phyloP scores from a whole-genome alignment of 2,329 filamentous ascomycete species.

The Phymatotrichopsis omnivora region DNA sequence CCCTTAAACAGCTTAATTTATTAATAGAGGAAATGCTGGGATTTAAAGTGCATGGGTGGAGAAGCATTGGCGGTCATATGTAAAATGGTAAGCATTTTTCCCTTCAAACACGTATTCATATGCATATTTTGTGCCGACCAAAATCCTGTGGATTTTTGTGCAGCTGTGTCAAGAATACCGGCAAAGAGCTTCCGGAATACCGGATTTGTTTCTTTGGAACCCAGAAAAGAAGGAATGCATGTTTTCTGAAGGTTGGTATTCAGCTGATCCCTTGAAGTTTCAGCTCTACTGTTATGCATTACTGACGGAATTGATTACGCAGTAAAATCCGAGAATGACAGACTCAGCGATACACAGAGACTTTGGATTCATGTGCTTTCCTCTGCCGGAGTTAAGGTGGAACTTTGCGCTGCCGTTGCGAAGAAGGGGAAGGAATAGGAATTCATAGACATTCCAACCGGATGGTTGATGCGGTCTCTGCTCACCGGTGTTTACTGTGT shows the following conservation, averaged over 20 bases:
- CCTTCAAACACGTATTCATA: neutral
- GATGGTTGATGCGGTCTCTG: too few relatives aligned
- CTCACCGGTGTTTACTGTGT: too few relatives aligned
- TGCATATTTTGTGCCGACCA: neutral
- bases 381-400: conserved; percentile 73
- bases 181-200: conserved; percentile 74
- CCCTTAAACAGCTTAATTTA: too few relatives aligned
- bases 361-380: conserved; percentile 94
- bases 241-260: conserved; percentile 27
- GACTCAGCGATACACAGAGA: conserved; percentile 87
- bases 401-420: conserved; percentile 42
- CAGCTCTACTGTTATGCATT: conserved; percentile 22
- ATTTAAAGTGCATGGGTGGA: conserved; percentile 71
- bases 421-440: conserved; percentile 5
- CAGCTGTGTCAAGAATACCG: conserved; percentile 80
- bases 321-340: conserved; percentile 80
- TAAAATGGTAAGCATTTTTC: conserved; percentile 50
- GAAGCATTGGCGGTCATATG: conserved; percentile 73
- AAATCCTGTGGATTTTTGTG: conserved; percentile 1
- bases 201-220: conserved; percentile 86
- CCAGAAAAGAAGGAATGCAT: conserved; percentile 33
- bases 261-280: too few relatives aligned
- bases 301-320: conserved; percentile 39
- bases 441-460: too few relatives aligned
- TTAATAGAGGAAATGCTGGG: too few relatives aligned